Percentiles rank a stretch among this genome's conserved stretches.
Conservation (phyloP, 2,329 filamentous ascomycete genomes). For the Alternaria viburni region DNA sequence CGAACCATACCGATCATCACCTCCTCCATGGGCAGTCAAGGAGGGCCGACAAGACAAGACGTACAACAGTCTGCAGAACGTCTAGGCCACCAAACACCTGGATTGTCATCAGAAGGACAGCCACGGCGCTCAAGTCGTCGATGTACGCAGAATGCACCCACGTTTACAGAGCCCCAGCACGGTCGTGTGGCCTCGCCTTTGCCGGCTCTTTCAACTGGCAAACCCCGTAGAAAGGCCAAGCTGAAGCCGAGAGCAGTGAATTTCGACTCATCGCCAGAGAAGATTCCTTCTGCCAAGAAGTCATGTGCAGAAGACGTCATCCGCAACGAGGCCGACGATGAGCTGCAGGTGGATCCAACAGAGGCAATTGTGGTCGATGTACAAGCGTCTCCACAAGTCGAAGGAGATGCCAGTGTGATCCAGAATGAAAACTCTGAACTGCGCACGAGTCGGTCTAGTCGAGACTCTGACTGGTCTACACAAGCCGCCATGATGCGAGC, state of each 20-base stretch:
- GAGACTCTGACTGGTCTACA: constrained; percentile 41
- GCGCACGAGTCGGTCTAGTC: constrained; percentile 11
- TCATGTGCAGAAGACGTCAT: neutral
- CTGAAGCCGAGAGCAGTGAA: constrained; percentile 27
- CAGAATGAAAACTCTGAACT: constrained; percentile 1
- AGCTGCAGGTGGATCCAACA: neutral
- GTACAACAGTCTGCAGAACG: constrained; percentile 25
- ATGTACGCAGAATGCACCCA: neutral
- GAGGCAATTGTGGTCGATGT: neutral
- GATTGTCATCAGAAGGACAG: neutral
- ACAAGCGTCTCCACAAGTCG: neutral
- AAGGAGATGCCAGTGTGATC: neutral
- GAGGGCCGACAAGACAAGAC: constrained; percentile 3
- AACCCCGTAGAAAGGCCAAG: constrained; percentile 34
- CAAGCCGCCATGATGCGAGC: constrained; percentile 46
- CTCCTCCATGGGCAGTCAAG: constrained; percentile 2
- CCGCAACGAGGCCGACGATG: neutral
- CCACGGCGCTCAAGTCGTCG: neutral
- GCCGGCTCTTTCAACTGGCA: constrained; percentile 33
- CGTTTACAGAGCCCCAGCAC: neutral
- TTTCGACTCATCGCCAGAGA: constrained; percentile 34
- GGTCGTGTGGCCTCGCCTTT: constrained; percentile 18
- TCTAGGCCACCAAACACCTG: constrained; percentile 3
- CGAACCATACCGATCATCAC: constrained; percentile 9
- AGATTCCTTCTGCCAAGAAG: neutral